phyloP scores from a whole-genome alignment of 163 green algal species.

The Scenedesmus sp. region DNA sequence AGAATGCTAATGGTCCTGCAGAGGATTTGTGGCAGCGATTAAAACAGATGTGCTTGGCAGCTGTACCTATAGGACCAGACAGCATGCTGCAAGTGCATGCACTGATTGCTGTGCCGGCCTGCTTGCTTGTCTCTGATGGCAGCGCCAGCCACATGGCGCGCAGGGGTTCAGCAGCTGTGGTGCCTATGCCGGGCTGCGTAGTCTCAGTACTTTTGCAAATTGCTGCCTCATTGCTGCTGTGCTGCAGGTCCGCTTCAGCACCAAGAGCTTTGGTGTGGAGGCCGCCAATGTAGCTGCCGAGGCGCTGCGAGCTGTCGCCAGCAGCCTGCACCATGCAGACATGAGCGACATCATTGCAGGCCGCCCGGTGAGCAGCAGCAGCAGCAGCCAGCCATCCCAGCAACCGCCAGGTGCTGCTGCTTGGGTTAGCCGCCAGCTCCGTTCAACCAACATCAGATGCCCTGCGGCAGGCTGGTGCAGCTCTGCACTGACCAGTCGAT shows the following conservation, averaged over 20 bases:
- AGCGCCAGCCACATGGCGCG: no score
- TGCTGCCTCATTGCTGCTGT: background rate
- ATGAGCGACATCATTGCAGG: constrained; percentile 97
- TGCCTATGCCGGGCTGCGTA: background rate
- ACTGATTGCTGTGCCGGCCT: background rate
- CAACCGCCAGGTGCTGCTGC: no score
- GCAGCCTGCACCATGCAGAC: constrained; percentile 85
- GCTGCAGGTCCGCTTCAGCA: constrained; percentile 90
- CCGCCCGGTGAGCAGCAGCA: constrained; percentile 68
- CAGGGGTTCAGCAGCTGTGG: background rate
- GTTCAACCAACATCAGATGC: background rate
- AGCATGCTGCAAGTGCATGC: background rate
- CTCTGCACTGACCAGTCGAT: no score
- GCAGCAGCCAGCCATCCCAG: background rate
- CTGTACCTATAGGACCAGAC: background rate
- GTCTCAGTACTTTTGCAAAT: background rate
- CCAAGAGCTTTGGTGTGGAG: constrained; percentile 94
- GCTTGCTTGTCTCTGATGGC: background rate
- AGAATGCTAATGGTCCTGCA: background rate
- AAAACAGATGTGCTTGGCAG: background rate
- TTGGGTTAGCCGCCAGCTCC: background rate
- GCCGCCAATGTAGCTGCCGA: constrained; percentile 85
- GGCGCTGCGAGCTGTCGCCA: constrained; percentile 78
- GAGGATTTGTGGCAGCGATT: background rate
- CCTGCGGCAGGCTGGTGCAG: background rate